Evolutionary conservation across 2,329 filamentous ascomycete species (phyloP).

Genomic region (Setomelanomma holmii): DNA sequence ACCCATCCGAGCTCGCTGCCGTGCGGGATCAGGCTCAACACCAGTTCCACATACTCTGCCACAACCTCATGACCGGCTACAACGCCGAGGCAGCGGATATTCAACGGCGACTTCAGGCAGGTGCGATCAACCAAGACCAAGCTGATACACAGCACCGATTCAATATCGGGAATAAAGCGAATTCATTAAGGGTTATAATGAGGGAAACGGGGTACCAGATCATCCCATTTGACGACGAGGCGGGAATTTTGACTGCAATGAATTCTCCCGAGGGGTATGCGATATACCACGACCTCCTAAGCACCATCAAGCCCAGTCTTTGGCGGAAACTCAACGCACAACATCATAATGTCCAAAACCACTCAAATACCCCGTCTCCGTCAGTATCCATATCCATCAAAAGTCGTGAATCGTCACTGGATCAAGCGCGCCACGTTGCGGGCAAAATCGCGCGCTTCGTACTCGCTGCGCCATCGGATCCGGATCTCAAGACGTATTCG

Average conservation of each 20-base stretch:
- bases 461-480: conserved; percentile 18
- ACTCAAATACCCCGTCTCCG: neutral
- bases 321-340: neutral
- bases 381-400: neutral
- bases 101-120: neutral
- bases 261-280: neutral
- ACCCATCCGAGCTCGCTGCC: too few species aligned
- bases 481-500: conserved; percentile 16
- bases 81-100: neutral
- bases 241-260: neutral
- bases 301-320: neutral
- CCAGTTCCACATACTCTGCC: neutral
- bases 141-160: neutral
- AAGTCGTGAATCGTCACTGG: neutral
- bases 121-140: neutral
- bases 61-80: neutral
- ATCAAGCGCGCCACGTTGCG: conserved; percentile 2
- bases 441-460: conserved; percentile 19
- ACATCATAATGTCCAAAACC: neutral
- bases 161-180: neutral
- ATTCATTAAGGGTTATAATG: neutral
- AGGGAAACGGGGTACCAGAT: too few species aligned
- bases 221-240: neutral
- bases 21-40: neutral
- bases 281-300: neutral